Evolutionary conservation across 2,329 filamentous ascomycete genomes (phyloP).

Genomic region (Ploettnerulaceae sp.): DNA sequence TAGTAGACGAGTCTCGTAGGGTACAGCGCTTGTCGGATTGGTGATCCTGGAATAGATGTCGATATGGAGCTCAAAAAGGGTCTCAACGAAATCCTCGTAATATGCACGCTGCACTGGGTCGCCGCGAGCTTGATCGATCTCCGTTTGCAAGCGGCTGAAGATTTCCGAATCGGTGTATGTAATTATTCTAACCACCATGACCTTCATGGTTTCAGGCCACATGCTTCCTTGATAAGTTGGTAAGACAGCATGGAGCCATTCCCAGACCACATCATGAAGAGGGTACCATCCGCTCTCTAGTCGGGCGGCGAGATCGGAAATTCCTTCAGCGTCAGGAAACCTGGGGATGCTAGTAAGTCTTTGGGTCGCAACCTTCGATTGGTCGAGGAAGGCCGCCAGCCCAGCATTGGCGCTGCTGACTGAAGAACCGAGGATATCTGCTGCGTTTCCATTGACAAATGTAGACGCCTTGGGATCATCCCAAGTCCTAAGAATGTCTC

Average conservation of each 20-base stretch:
- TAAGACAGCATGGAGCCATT: conserved; percentile 50
- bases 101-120: conserved; percentile 34
- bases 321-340: conserved; percentile 49
- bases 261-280: conserved; percentile 52
- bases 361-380: conserved; percentile 53
- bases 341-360: conserved; percentile 42
- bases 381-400: conserved; percentile 58
- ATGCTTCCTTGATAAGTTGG: conserved; percentile 48
- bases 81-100: conserved; percentile 49
- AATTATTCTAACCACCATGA: conserved; percentile 49
- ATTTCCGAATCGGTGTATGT: conserved; percentile 47
- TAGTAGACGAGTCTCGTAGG: conserved; percentile 43
- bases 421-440: conserved; percentile 32
- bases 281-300: conserved; percentile 49
- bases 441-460: conserved; percentile 30
- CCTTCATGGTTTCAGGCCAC: conserved; percentile 56
- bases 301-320: conserved; percentile 47
- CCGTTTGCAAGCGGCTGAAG: conserved; percentile 42
- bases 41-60: conserved; percentile 61
- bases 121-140: conserved; percentile 33
- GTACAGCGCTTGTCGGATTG: conserved; percentile 52
- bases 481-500: conserved; percentile 36
- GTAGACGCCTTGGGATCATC: conserved; percentile 36
- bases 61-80: conserved; percentile 62
- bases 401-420: conserved; percentile 37